A percentile compares a stretch with the other conserved stretches of the same genome.
Evolutionary conservation across 495 filamentous ascomycete species (phyloP).

Genomic region (Hyaloscypha bicolor): DNA sequence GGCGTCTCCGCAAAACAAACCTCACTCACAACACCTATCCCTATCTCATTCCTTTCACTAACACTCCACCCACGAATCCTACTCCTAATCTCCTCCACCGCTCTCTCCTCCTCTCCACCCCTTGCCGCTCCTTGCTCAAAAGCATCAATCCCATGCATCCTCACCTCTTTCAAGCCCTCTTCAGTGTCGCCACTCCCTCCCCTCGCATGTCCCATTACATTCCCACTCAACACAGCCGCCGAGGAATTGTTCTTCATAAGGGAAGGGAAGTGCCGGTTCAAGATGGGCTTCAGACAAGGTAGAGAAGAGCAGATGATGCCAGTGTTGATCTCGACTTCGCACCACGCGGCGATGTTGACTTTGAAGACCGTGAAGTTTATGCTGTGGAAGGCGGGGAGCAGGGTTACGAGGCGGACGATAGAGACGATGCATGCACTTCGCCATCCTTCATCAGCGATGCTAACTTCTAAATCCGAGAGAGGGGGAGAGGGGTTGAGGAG

Average conservation of each 20-base stretch:
- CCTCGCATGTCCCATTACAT: neutral
- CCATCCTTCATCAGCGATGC: neutral
- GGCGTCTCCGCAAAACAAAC: neutral
- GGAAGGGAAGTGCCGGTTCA: neutral
- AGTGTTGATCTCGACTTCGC: constrained; percentile 14
- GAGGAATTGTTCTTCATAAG: neutral
- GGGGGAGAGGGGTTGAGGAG: too few relatives aligned
- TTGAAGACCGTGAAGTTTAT: constrained; percentile 12
- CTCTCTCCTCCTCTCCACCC: neutral
- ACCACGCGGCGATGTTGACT: constrained; percentile 1
- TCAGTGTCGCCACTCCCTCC: neutral
- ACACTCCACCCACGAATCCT: neutral
- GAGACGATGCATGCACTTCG: constrained; percentile 12
- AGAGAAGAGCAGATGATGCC: constrained; percentile 14
- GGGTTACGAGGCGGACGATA: constrained; percentile 10
- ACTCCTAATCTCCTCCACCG: constrained; percentile 3
- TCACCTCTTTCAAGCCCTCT: neutral
- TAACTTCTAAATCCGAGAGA: neutral
- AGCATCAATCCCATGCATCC: neutral
- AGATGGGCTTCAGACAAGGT: constrained; percentile 6
- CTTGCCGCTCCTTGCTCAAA: neutral
- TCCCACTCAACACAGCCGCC: neutral
- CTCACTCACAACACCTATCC: neutral
- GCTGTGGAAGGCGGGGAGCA: constrained; percentile 2
- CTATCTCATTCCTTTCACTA: neutral